Evolutionary conservation across 352 stramenopile genomes (phyloP).

Genomic region (Aphanomyces euteiches): DNA sequence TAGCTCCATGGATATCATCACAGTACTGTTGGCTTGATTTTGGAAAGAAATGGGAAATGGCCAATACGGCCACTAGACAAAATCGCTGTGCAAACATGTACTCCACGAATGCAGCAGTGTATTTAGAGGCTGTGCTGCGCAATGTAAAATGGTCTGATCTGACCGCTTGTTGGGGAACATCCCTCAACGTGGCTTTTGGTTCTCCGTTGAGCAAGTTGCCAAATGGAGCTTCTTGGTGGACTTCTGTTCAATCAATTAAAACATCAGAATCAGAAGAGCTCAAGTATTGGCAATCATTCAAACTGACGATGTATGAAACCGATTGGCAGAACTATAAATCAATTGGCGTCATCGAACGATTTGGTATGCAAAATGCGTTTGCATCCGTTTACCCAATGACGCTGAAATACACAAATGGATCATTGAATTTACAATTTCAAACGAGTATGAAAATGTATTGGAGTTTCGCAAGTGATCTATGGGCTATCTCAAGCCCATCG

Average conservation of each 20-base stretch:
- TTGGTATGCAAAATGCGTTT: conserved; percentile 14
- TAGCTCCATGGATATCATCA: conserved; percentile 20
- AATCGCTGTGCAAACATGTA: conserved; percentile 14
- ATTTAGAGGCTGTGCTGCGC: conserved; percentile 23
- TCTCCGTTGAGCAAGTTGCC: background rate
- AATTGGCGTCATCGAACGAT: conserved; percentile 14
- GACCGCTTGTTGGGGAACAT: conserved; percentile 20
- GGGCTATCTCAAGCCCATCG: conserved; percentile 8
- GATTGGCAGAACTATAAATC: conserved; percentile 31
- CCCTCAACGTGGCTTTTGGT: conserved; percentile 8
- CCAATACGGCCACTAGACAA: conserved; percentile 16
- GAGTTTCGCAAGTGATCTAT: conserved; percentile 19
- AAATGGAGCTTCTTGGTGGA: conserved; percentile 1
- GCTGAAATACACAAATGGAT: conserved; percentile 7
- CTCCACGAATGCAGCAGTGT: conserved; percentile 23
- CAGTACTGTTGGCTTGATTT: conserved; percentile 31
- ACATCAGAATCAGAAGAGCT: conserved; percentile 14
- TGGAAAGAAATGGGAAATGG: conserved; percentile 18
- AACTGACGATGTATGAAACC: background rate
- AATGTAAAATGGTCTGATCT: background rate
- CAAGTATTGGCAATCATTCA: background rate
- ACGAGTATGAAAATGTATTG: conserved; percentile 27
- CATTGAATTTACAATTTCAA: background rate
- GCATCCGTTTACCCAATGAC: conserved; percentile 12
- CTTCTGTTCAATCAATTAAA: background rate